Base-by-base conservation (phyloP, 176 grass and related monocot species). In the Oryza officinalis region DNA sequence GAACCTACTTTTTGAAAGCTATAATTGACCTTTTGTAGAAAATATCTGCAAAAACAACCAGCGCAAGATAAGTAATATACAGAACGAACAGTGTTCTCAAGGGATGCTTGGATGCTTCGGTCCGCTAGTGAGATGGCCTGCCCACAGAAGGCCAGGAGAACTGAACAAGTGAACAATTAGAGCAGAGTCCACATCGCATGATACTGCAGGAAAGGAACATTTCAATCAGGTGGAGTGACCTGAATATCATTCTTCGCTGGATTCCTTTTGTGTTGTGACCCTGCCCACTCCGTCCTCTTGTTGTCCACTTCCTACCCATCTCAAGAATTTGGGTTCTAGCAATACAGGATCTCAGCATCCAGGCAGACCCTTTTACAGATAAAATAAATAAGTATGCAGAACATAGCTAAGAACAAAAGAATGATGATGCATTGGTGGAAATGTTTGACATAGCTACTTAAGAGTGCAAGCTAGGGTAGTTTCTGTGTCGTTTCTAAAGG, bases 341-440 rank as follows among this genome's bases (percentile, higher is more conserved):
- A 12, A 88, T 79, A 79, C 40, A 87, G 78, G 86, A 86, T 80
- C 86, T 92, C 90, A 73, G 73, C 82, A 92, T 88, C 86, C 78
- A 92, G 82, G 67, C 90, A 86, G 78, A 74, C 90, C 83, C 86
- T 90, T 92, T 89, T 86, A 89, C 69, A 86, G 37, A 86, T 32
- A 91, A 87, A 84, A 67, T 84, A 91, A 82, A 88, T 85, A 82
- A 91, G 85, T 88, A 88, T 49, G 54, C 72, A 81, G 60, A 73
- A 83, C 30, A 85, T 70, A 60, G 74, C 27, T 65, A 30, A 10
- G 45, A 90, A 72, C 80, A 77, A 81, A 84, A 71, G 45, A 78
- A 65, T 40, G 6, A 67, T 35, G 38, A 30, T 57, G 33, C 67
- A 77, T 32, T 22, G 31, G 10, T 27, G 66, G 43, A 72, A 82